Base-by-base conservation (phyloP, 768 basidiomycete species). In the Suillus subluteus region DNA sequence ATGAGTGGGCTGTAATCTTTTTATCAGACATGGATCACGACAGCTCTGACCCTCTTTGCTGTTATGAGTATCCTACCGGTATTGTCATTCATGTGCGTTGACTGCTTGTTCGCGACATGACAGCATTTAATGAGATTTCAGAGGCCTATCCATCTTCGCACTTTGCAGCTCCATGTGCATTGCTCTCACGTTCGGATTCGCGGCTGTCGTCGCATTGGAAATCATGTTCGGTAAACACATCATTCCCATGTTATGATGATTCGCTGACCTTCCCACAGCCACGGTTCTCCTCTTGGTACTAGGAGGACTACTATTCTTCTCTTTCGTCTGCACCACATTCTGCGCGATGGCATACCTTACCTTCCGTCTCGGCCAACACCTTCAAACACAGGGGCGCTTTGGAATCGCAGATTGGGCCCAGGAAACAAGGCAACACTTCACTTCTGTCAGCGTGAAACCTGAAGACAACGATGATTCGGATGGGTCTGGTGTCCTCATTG, bases 21-120 rank as follows among this genome's bases (percentile, higher is more conserved):
- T 61, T 30, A 23, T 41, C 67, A 85, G 84, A 81, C 79, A 16
- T 83, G 83, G 69, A 30, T 83, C 48, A 59, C 58, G 4, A 40
- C 6, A 6, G 26, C 58, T 26, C 9, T 59, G 26, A 74, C 78
- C 11, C 74, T 82, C 65, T 82, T 83, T 54, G 72, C 72, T 30
- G 56, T 75, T 37, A 74, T 85, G 62, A 77, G 83, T 52, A 70
- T 75, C 41, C 72, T 77, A 21, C 78, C 78, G 1, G 12, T 77
- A 46, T 48, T 76, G 4, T 76, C 78, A 16, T 85, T 84, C 66
- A 63, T 82, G 83, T 85, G 64, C 44, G 83, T 71, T 13, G 37
- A 30, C 62, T 4, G 40, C 23, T n/a, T 58, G 26, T n/a, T 56
- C 15, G 37, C 50, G 35, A 58, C 66, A 74, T 72, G 52, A 63